Evolutionary conservation across 2,329 filamentous ascomycete genomes (phyloP).

Genomic region (Aureobasidium zeae): DNA sequence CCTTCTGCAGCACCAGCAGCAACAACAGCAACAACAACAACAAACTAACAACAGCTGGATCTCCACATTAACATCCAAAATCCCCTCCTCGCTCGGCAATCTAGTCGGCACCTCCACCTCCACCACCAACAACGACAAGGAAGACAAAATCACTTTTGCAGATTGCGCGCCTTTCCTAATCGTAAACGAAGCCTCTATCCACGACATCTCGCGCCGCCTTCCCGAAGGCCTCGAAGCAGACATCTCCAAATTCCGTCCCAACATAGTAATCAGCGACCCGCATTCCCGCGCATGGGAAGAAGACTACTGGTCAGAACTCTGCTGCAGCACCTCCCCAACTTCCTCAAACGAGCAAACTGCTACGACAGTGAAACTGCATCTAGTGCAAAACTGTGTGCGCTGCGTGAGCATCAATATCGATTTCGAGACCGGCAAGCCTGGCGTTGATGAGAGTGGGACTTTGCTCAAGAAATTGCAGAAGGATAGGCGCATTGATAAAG

Average conservation of each 20-base stretch:
- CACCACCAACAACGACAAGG: too few relatives aligned
- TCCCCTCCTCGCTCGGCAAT: constrained; percentile 19
- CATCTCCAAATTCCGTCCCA: constrained; percentile 40
- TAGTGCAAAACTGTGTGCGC: constrained; percentile 38
- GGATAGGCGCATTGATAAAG: constrained; percentile 38
- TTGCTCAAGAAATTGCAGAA: constrained; percentile 38
- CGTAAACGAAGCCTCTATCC: constrained; percentile 59
- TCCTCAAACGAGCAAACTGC: too few relatives aligned
- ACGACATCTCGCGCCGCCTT: constrained; percentile 47
- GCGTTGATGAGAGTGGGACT: constrained; percentile 29
- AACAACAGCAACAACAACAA: neutral
- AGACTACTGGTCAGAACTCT: constrained; percentile 38
- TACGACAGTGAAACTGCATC: constrained; percentile 25
- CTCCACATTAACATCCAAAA: constrained; percentile 23
- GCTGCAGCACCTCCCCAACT: too few relatives aligned
- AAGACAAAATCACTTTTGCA: constrained; percentile 53
- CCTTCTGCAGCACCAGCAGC: constrained; percentile 6
- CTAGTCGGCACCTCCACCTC: constrained; percentile 3
- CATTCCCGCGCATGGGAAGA: constrained; percentile 36
- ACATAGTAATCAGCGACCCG: constrained; percentile 37
- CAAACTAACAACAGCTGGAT: constrained; percentile 24
- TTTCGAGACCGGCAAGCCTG: constrained; percentile 36
- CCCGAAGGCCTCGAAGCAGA: constrained; percentile 32
- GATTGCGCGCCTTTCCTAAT: constrained; percentile 70
- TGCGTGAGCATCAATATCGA: constrained; percentile 42